Base-by-base conservation (phyloP, 306 rosid genomes). In the Lathyrus oleraceus region DNA sequence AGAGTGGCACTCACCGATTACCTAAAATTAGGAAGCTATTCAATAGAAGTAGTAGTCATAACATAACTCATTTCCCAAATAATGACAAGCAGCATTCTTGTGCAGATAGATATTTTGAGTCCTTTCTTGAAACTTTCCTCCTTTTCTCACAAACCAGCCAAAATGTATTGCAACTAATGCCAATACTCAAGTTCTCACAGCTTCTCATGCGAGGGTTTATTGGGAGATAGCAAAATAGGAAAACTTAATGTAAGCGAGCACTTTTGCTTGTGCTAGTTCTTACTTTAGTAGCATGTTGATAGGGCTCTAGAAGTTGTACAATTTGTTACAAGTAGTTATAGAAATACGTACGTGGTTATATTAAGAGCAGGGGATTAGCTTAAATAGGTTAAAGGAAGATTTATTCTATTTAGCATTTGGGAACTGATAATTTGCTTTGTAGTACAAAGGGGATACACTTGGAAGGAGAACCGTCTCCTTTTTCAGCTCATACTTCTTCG, bases 1-100 rank as follows among this genome's bases (percentile, higher is more conserved):
- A 44, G 96, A 79, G 84, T 93, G 90, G 65, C 93, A 88, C 69
- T 88, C 94, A 47, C 97, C 98, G 77, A 83, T 80, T 66, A 90
- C 98, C 98, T 93, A 81, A 73, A 72, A 78, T 11, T 72, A 86
- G 73, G 72, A 65, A 79, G 60, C 56, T 71, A 43, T 61, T 65
- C 15, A 78, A 19, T 60, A 54, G 67, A 65, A 71, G 48, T 25
- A 71, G 47, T 19, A 66, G 70, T 47, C 61, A 79, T 63, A 42
- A 64, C 65, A 79, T 64, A 64, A 42, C 38, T 42, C 69, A 19
- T 51, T 62, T 32, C 68, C 52, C 51, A 74, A 54, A 65, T 54
- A 30, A 21, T 4, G 14, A 56, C 60, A 25, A 70, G 25, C 66
- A 54, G 59, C 60, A 65, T 54, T 42, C 65, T 8, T 25, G 67